Evolutionary conservation across 257 asterid species (phyloP).

Genomic region (Striga asiatica): DNA sequence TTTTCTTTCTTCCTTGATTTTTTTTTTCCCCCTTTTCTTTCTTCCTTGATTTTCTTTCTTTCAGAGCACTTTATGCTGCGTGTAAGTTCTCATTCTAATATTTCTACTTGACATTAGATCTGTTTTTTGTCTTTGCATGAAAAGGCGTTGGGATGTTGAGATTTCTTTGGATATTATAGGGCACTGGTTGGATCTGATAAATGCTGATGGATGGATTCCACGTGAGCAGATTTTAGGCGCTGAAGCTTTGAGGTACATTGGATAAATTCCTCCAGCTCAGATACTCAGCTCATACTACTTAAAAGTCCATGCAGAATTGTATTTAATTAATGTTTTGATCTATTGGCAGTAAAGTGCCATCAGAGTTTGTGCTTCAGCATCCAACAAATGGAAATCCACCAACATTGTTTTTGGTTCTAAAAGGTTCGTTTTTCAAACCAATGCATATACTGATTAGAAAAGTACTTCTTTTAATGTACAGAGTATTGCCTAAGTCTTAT

Average conservation of each 20-base stretch:
- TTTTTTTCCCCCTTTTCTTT: neutral
- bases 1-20: neutral
- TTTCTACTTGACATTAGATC: neutral
- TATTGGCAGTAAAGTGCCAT: slow-evolving; percentile 84
- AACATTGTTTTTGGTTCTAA: slow-evolving; percentile 64
- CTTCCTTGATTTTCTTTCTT: neutral
- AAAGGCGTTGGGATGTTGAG: slow-evolving; percentile 93
- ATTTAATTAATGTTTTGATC: slow-evolving; percentile 14
- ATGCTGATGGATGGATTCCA: slow-evolving; percentile 98
- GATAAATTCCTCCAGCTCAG: slow-evolving; percentile 12
- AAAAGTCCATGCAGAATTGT: slow-evolving; percentile 1
- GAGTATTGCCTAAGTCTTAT: slow-evolving; percentile 2
- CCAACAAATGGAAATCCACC: slow-evolving; percentile 97
- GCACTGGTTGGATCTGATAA: slow-evolving; percentile 97
- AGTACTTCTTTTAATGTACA: slow-evolving; percentile 7
- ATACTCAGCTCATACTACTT: slow-evolving; percentile 1
- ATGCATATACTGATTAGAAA: too few relatives aligned
- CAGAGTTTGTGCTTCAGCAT: slow-evolving; percentile 86
- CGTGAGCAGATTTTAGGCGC: slow-evolving; percentile 98
- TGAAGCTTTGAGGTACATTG: slow-evolving; percentile 75
- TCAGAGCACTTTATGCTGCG: slow-evolving; percentile 5
- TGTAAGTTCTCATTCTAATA: neutral
- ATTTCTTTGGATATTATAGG: slow-evolving; percentile 87
- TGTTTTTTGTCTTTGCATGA: slow-evolving; percentile 16
- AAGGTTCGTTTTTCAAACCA: slow-evolving; percentile 44